phyloP scores from a whole-genome alignment of 768 basidiomycete species.

The Pholiota conissans region DNA sequence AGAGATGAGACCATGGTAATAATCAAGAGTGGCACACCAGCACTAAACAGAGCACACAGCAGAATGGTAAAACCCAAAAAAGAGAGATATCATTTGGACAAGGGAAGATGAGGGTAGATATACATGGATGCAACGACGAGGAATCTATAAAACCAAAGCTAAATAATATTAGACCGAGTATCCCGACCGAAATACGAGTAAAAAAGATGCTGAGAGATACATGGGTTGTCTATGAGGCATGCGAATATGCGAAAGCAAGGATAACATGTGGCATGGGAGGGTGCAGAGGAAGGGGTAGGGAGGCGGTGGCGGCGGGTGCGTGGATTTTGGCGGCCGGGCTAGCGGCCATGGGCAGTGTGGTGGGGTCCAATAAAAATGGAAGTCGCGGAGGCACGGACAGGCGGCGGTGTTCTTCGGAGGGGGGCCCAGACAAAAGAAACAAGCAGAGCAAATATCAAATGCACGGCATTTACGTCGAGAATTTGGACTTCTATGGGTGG shows the following conservation, averaged over 20 bases:
- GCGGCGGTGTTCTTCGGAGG: not conserved
- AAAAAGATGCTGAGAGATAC: constrained; percentile 16
- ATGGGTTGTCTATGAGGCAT: constrained; percentile 21
- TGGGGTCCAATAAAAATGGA: not conserved
- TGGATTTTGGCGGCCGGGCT: constrained; percentile 14
- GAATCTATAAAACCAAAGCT: constrained; percentile 17
- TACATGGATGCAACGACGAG: constrained; percentile 14
- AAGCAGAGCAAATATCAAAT: no score
- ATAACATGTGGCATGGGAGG: constrained; percentile 16
- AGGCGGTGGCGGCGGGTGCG: not conserved
- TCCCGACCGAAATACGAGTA: constrained; percentile 23
- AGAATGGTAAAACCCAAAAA: constrained; percentile 10
- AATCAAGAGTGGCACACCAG: not conserved
- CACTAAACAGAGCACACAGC: not conserved
- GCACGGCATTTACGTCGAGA: constrained; percentile 21
- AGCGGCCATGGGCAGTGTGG: constrained; percentile 10
- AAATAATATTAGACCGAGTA: constrained; percentile 27
- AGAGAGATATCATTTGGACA: constrained; percentile 14
- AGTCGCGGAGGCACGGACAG: not conserved
- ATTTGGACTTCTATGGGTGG: constrained; percentile 26
- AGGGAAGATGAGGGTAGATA: constrained; percentile 14
- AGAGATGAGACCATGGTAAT: not conserved
- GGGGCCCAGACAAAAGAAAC: no score
- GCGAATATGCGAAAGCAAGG: constrained; percentile 20
- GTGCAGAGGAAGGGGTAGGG: not conserved